Percentiles rank a stretch among this genome's conserved stretches.
These are phyloP conservation scores for Tuber indicum DNA, from an alignment of 495 filamentous ascomycete species.

Conservation along the genomic window DNA sequence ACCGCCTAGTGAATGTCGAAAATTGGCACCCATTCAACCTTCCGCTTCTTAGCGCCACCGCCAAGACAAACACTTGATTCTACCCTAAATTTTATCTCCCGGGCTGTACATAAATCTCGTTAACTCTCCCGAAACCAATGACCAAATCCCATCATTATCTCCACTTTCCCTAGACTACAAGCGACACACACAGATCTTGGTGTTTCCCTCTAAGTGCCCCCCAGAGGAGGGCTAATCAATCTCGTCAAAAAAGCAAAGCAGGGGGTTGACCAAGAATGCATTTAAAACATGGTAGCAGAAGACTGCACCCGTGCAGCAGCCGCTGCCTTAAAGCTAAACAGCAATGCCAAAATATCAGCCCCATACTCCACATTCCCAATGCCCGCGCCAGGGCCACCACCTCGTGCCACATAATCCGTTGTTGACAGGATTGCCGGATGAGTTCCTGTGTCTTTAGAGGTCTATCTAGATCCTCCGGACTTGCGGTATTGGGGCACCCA, in stretches of 20 bases:
- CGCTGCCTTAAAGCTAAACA: slow-evolving; percentile 52
- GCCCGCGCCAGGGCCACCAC: slow-evolving; percentile 37
- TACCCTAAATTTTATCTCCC: too few species aligned
- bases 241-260: slow-evolving; percentile 43
- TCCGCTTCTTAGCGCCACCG: too few species aligned
- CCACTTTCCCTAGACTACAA: too few species aligned
- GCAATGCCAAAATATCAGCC: slow-evolving; percentile 40
- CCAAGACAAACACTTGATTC: too few species aligned
- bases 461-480: slow-evolving; percentile 53
- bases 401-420: slow-evolving; percentile 46
- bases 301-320: slow-evolving; percentile 57
- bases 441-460: slow-evolving; percentile 76
- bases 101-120: too few species aligned
- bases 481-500: slow-evolving; percentile 40
- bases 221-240: slow-evolving; percentile 38
- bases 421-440: slow-evolving; percentile 57
- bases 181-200: too few species aligned
- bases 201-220: slow-evolving; percentile 43
- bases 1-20: too few species aligned
- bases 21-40: too few species aligned
- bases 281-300: slow-evolving; percentile 57
- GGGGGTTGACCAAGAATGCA: slow-evolving; percentile 49
- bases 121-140: too few species aligned
- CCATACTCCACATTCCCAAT: slow-evolving; percentile 44
- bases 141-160: too few species aligned